Base-by-base conservation (phyloP, 345 rosid species). In the Linum usitatissimum region DNA sequence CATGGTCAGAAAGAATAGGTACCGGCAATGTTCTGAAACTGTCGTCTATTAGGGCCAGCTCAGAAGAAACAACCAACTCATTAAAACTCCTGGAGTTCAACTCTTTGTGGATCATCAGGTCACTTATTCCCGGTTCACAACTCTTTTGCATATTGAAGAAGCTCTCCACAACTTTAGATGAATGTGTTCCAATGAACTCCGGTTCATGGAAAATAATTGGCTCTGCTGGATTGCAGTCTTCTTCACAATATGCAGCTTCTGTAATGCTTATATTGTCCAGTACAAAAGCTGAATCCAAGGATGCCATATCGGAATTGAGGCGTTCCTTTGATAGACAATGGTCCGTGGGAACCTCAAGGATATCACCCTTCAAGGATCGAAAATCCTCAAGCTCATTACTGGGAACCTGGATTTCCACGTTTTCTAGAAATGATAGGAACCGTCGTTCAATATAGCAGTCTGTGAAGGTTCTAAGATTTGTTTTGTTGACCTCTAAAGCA, bases 11-110 rank as follows among this genome's bases (percentile, higher is more conserved):
- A 53, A 86, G 68, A 71, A 83, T 64, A 62, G 96, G 97, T 59
- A 79, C 68, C 13, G 88, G 97, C 83, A 87, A 57, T 61, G 97
- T 83, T 76, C 71, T 87, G 73, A 93, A 93, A 60, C 73, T 71
- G 66, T 80, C 96, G 78, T 90, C 96, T 62, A 62, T 74, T 59
- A 77, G 78, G 60, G 85, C 80, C 62, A 93, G 83, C 77, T 90
- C 99, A 53, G 55, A 73, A 74, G 78, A 78, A 66, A 87, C 82
- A 71, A 90, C 75, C 82, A 90, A 64, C 18, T 90, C 90, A 69
- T 76, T 76, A 62, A 82, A 84, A 71, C 68, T 77, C 77, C 86
- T 86, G 60, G 84, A 86, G 71, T 73, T 83, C 85, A 70, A 64
- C 65, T 82, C 87, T 67, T 84, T 83, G 63, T 66, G 70, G 71